Percentiles rank a stretch among this genome's conserved stretches.
phyloP scores from a whole-genome alignment of 176 grass and related monocot genomes.

The Oryza meridionalis region DNA sequence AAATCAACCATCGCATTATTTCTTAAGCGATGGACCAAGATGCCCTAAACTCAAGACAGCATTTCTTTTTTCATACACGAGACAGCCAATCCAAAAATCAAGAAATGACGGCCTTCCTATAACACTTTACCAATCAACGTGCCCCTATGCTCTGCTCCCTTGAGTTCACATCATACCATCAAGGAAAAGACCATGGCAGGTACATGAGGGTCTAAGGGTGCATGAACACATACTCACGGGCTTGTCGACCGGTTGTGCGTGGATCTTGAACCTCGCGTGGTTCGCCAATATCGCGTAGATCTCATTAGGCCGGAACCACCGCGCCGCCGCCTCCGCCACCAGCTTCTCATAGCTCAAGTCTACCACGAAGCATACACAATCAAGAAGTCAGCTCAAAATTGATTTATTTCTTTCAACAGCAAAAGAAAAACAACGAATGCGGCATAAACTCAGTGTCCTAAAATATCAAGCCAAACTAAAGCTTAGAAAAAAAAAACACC shows the following conservation, averaged over 20 bases:
- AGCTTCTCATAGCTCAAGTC: conserved; percentile 83
- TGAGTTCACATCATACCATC: conserved; percentile 2
- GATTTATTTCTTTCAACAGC: neutral
- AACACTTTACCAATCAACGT: conserved; percentile 4
- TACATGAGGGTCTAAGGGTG: conserved; percentile 36
- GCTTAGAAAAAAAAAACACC: neutral
- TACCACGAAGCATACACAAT: conserved; percentile 36
- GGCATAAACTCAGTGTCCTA: neutral
- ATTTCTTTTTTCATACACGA: neutral
- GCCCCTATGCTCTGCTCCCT: neutral
- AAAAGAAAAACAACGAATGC: neutral
- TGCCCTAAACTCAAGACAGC: neutral
- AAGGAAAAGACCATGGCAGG: conserved; percentile 15
- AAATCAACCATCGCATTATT: conserved; percentile 2
- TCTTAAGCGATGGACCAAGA: conserved; percentile 24
- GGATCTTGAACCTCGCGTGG: conserved; percentile 63
- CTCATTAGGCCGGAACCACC: conserved; percentile 96
- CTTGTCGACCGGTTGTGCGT: conserved; percentile 69
- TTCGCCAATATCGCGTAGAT: conserved; percentile 84
- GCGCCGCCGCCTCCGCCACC: conserved; percentile 48
- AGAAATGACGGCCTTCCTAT: neutral
- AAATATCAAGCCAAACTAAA: neutral
- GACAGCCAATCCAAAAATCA: conserved; percentile 5
- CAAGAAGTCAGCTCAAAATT: conserved; percentile 17
- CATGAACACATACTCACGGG: conserved; percentile 64